A percentile compares a stretch with the other conserved stretches of the same genome.
Conservation (phyloP, 2,329 filamentous ascomycete genomes). For the Peltaster fructicola region DNA sequence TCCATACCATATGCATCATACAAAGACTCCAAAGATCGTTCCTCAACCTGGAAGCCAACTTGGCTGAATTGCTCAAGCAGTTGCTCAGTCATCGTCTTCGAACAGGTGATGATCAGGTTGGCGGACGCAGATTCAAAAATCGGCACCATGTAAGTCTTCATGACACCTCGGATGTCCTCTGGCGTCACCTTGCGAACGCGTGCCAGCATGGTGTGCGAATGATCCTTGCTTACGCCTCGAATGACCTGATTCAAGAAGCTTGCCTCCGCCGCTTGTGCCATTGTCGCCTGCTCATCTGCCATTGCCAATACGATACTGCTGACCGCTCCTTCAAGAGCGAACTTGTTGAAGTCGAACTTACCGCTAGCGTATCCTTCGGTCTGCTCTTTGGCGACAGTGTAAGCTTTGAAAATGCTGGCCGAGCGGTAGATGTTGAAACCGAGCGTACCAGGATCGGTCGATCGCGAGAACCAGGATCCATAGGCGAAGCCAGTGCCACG, state of each 20-base stretch:
- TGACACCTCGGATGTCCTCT: constrained; percentile 57
- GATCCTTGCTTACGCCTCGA: constrained; percentile 55
- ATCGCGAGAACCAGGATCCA: constrained; percentile 61
- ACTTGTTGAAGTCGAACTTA: constrained; percentile 52
- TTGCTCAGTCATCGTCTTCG: constrained; percentile 65
- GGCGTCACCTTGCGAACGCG: constrained; percentile 58
- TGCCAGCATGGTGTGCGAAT: constrained; percentile 58
- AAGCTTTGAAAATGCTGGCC: constrained; percentile 76
- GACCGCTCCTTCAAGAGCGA: constrained; percentile 77
- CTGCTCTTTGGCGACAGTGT: constrained; percentile 55
- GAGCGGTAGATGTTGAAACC: constrained; percentile 81
- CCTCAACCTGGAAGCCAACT: constrained; percentile 62
- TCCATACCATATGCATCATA: constrained; percentile 79
- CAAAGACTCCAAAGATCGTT: constrained; percentile 59
- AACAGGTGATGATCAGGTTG: constrained; percentile 78
- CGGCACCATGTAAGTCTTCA: constrained; percentile 59
- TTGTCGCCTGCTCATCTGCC: constrained; percentile 76
- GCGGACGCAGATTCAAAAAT: constrained; percentile 65
- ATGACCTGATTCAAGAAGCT: constrained; percentile 75
- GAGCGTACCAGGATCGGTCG: constrained; percentile 61
- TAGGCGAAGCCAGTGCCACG: constrained; percentile 90
- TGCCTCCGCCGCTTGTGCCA: constrained; percentile 62
- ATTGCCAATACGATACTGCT: constrained; percentile 73
- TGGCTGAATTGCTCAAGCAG: constrained; percentile 57
- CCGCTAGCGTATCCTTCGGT: constrained; percentile 60